A percentile compares a stretch with the other conserved stretches of the same genome.
phyloP scores from a whole-genome alignment of 768 basidiomycete species.

The Mycena filopes region DNA sequence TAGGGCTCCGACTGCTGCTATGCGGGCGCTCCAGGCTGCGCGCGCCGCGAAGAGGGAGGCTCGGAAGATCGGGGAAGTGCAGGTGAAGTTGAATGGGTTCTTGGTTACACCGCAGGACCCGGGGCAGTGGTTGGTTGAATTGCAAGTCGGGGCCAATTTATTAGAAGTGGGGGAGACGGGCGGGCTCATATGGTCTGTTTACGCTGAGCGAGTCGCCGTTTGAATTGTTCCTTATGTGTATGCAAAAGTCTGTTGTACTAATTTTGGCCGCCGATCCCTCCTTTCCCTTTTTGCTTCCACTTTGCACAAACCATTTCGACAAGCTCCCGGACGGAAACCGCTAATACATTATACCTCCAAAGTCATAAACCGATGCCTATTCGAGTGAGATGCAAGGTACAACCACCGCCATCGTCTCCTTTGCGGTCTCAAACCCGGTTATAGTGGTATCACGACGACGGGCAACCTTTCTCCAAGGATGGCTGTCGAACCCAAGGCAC shows the following conservation, averaged over 20 bases:
- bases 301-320: not conserved
- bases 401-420: not conserved
- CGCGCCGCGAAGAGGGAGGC: slow-evolving; percentile 53
- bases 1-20: slow-evolving; percentile 39
- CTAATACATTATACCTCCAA: too few species aligned
- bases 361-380: too few species aligned
- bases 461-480: not conserved
- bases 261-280: not conserved
- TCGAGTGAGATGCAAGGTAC: slow-evolving; percentile 8
- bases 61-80: slow-evolving; percentile 64
- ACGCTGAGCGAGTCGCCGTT: slow-evolving; percentile 58
- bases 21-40: slow-evolving; percentile 37
- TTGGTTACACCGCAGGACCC: slow-evolving; percentile 55
- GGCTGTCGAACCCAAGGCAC: slow-evolving; percentile 4
- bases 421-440: not conserved
- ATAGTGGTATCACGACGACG: slow-evolving; percentile 31
- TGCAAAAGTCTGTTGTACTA: slow-evolving; percentile 15
- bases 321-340: too few species aligned
- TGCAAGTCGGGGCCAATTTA: slow-evolving; percentile 67
- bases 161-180: slow-evolving; percentile 81
- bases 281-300: not conserved
- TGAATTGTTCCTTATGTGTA: slow-evolving; percentile 4
- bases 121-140: slow-evolving; percentile 70
- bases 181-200: slow-evolving; percentile 77
- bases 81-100: slow-evolving; percentile 72